These are phyloP conservation scores for Nephelium lappaceum DNA, from an alignment of 345 rosid species.

Conservation along the genomic window DNA sequence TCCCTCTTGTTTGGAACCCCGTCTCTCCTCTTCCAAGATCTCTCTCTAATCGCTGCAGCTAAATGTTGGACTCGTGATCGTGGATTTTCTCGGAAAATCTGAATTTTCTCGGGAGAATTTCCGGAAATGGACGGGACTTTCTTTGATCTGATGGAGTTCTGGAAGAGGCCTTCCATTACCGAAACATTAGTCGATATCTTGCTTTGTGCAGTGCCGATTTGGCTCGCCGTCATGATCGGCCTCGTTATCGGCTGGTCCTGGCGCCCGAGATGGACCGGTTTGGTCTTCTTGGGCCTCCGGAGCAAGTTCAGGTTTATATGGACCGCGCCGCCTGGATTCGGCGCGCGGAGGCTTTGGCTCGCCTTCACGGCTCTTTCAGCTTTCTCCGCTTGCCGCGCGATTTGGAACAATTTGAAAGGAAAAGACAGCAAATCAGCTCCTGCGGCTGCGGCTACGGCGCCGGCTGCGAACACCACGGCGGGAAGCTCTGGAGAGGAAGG, in stretches of 20 bases:
- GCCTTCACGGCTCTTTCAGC: conserved; percentile 91
- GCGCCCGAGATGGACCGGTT: conserved; percentile 95
- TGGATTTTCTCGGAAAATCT: conserved; percentile 1
- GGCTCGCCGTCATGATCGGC: conserved; percentile 96
- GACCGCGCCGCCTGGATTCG: conserved; percentile 96
- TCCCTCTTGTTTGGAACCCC: neutral
- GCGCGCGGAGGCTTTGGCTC: conserved; percentile 93
- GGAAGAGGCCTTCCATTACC: conserved; percentile 61
- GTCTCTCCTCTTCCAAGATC: conserved; percentile 7
- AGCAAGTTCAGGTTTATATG: conserved; percentile 77
- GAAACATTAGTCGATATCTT: conserved; percentile 93
- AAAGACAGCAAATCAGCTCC: conserved; percentile 39
- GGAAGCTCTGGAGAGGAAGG: conserved; percentile 32
- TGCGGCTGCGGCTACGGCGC: conserved; percentile 16
- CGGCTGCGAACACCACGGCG: conserved; percentile 20
- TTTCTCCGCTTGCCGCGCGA: conserved; percentile 73
- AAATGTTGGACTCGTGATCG: neutral
- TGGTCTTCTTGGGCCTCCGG: conserved; percentile 77
- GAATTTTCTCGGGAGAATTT: neutral
- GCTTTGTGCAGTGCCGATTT: conserved; percentile 93
- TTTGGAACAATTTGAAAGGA: conserved; percentile 57
- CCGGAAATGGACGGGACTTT: conserved; percentile 61
- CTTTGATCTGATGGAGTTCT: conserved; percentile 62
- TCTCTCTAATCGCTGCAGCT: neutral
- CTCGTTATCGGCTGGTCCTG: conserved; percentile 96